Evolutionary conservation across 2,329 filamentous ascomycete genomes (phyloP), one percentile per base, ranked within the genome.

Genomic region (Xylaria digitata): DNA sequence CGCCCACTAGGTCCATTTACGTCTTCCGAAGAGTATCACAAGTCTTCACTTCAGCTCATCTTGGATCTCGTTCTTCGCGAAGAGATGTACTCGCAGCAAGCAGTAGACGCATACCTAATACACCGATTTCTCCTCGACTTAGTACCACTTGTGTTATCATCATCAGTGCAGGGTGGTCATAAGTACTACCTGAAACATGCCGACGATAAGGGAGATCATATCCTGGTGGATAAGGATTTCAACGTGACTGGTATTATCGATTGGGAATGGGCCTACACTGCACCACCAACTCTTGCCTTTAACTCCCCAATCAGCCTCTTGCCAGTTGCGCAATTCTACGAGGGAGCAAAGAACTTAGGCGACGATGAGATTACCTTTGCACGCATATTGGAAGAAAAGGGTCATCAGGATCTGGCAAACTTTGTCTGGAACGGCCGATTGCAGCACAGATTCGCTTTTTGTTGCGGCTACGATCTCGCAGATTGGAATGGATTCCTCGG

Each of bases 221-320:
- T 86, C 15, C 74, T 86, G 0, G 79, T 81, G 1, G 80, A 86
- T 64, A 76, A 82, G 3, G 54, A 82, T 7, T 82, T 77, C 65
- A 81, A 83, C 63, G 79, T 86, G 40, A 84, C 80, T 6, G 82
- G 81, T 0, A 81, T 86, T 37, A 81, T 85, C 59, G 82, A 85
- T 67, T 85, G 78, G 79, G 75, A 78, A 52, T 78, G 73, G n/a
- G n/a, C n/a, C n/a, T n/a, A n/a, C n/a, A n/a, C n/a, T n/a, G n/a
- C n/a, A n/a, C n/a, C n/a, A n/a, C n/a, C n/a, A n/a, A n/a, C n/a
- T n/a, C n/a, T n/a, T n/a, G n/a, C n/a, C 1, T 84, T 84, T 61
- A 81, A 80, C 72, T 83, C 81, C 15, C 80, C 80, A 0, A 74
- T 81, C 40, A 74, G 76, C 40, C 68, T 83, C 32, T 73, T 82